Percentiles rank a stretch among this genome's conserved stretches.
These are phyloP conservation scores for Starmerella scarabaei DNA, from an alignment of 805 yeast genomes.

Conservation along the genomic window DNA sequence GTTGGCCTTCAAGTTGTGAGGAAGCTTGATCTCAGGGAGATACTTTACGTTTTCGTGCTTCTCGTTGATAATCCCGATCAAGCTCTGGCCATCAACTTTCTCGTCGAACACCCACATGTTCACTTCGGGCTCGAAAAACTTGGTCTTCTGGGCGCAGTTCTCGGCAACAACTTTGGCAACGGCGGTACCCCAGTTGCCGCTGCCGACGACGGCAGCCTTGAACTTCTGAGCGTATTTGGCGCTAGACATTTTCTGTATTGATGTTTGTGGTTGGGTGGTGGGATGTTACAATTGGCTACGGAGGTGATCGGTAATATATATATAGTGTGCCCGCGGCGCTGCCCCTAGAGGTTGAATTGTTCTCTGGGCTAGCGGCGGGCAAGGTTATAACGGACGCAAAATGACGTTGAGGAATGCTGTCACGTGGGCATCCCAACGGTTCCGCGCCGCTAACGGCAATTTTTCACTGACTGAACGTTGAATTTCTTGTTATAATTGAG, in stretches of 20 bases:
- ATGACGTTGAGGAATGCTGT: background rate
- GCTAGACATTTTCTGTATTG: conserved; percentile 2
- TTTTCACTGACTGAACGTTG: no score
- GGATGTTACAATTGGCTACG: no score
- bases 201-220: conserved; percentile 70
- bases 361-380: no score
- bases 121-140: conserved; percentile 58
- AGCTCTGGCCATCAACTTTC: conserved; percentile 52
- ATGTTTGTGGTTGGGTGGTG: background rate
- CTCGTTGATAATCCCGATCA: conserved; percentile 83
- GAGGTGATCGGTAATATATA: no score
- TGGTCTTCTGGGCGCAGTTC: conserved; percentile 59
- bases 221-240: conserved; percentile 25
- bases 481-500: no score
- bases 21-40: conserved; percentile 77
- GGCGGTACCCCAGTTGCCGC: conserved; percentile 98
- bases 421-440: no score
- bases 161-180: conserved; percentile 93
- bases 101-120: conserved; percentile 98
- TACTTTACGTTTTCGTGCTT: conserved; percentile 90
- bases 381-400: no score
- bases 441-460: no score
- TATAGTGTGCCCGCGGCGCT: no score
- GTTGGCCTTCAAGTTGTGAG: conserved; percentile 74
- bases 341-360: no score